phyloP scores from a whole-genome alignment of 129 eudicot genomes.

The Flaveria linearis region DNA sequence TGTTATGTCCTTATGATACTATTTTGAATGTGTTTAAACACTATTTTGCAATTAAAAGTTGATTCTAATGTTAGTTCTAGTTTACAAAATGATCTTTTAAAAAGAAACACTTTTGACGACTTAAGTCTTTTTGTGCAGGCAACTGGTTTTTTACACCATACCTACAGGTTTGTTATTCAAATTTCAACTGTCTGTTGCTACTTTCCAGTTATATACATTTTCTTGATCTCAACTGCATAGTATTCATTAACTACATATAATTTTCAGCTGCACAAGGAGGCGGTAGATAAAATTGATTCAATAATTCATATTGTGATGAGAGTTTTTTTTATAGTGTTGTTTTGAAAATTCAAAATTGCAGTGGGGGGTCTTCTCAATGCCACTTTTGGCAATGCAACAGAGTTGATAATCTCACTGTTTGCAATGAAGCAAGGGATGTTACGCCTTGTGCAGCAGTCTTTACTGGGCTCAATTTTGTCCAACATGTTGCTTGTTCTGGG shows the following conservation, averaged over 20 bases:
- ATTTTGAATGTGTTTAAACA: not conserved
- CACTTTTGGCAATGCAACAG: constrained; percentile 85
- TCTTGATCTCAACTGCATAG: not conserved
- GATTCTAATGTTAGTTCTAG: not conserved
- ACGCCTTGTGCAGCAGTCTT: constrained; percentile 70
- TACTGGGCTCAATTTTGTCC: constrained; percentile 75
- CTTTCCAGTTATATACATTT: not conserved
- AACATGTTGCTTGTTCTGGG: constrained; percentile 85
- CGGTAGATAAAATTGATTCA: not conserved
- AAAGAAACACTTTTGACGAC: not conserved
- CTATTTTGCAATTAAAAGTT: not conserved
- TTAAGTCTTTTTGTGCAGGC: constrained; percentile 43
- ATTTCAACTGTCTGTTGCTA: not conserved
- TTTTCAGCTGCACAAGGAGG: constrained; percentile 1
- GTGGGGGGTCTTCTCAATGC: constrained; percentile 84
- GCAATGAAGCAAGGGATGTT: constrained; percentile 65
- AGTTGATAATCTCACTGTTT: constrained; percentile 66
- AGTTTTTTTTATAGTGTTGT: not conserved
- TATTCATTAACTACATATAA: not conserved
- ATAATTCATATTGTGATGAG: not conserved
- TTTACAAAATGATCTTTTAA: not conserved
- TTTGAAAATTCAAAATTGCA: constrained; percentile 35
- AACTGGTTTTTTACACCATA: constrained; percentile 60
- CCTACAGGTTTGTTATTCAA: constrained; percentile 53
- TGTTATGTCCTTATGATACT: not conserved